Conservation (phyloP, 2,329 filamentous ascomycete genomes). For the Aspergillus amoenus region DNA sequence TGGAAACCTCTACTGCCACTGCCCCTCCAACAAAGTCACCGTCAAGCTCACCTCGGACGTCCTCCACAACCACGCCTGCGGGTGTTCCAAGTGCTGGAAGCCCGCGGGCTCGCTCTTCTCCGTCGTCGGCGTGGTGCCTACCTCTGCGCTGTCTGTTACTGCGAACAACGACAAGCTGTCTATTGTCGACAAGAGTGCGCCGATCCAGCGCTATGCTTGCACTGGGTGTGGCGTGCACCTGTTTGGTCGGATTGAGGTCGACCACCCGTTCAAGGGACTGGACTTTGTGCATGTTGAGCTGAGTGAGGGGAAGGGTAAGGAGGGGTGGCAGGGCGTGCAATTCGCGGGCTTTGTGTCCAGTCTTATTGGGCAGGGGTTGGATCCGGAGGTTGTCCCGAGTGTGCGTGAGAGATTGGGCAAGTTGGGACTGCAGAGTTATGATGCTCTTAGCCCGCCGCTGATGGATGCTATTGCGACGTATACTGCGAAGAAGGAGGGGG, state of each 20-base stretch:
- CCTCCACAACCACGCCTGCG: constrained; percentile 68
- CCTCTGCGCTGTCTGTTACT: constrained; percentile 55
- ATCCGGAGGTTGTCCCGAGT: constrained; percentile 54
- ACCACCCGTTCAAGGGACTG: constrained; percentile 67
- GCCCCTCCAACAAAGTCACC: constrained; percentile 55
- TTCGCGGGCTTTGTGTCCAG: constrained; percentile 66
- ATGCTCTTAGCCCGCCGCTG: constrained; percentile 59
- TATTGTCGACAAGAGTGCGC: constrained; percentile 56
- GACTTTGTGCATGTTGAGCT: constrained; percentile 69
- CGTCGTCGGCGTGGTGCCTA: constrained; percentile 61
- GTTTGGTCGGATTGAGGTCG: constrained; percentile 63
- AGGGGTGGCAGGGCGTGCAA: constrained; percentile 71
- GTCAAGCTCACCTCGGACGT: constrained; percentile 60
- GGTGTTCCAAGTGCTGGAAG: constrained; percentile 73
- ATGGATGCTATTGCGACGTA: constrained; percentile 63
- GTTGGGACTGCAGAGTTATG: constrained; percentile 62
- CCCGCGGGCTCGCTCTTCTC: constrained; percentile 63
- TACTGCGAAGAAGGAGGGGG: constrained; percentile 50
- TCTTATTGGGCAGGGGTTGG: constrained; percentile 68
- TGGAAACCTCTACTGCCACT: constrained; percentile 63
- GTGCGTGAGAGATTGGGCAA: constrained; percentile 55
- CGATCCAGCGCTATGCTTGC: constrained; percentile 63
- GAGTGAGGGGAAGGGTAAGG: constrained; percentile 58
- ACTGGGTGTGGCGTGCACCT: constrained; percentile 61
- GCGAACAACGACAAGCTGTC: constrained; percentile 59